Evolutionary conservation across 2,329 filamentous ascomycete species (phyloP).

Genomic region (Fusarium metavorans): DNA sequence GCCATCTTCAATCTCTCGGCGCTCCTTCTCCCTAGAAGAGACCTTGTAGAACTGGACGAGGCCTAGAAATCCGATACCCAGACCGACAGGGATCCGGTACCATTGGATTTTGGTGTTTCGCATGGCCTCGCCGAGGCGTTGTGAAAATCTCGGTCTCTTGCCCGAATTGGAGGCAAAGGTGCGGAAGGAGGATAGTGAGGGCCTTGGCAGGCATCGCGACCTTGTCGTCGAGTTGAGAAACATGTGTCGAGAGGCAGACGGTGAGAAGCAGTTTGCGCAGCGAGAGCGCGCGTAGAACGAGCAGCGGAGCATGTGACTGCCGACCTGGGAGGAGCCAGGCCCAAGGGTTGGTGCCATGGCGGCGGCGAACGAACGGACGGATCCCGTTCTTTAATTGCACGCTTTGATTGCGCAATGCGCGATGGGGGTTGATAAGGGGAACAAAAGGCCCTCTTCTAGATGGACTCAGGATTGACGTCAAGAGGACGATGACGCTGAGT

Average conservation of each 20-base stretch:
- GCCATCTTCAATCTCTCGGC: slow-evolving; percentile 57
- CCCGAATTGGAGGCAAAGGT: slow-evolving; percentile 54
- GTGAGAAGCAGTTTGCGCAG: slow-evolving; percentile 44
- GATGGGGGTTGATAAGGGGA: background rate
- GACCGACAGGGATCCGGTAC: slow-evolving; percentile 89
- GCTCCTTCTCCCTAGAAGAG: slow-evolving; percentile 66
- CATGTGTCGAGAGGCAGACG: slow-evolving; percentile 37
- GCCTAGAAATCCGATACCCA: slow-evolving; percentile 88
- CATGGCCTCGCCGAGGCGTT: slow-evolving; percentile 62
- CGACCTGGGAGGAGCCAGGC: slow-evolving; percentile 50
- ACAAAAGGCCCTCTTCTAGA: slow-evolving; percentile 24
- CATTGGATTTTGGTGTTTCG: slow-evolving; percentile 76
- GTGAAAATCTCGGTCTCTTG: slow-evolving; percentile 63
- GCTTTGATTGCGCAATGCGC: slow-evolving; percentile 14
- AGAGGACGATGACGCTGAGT: slow-evolving; percentile 41
- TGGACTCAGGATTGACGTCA: slow-evolving; percentile 40
- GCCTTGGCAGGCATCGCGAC: slow-evolving; percentile 43
- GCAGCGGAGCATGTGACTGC: slow-evolving; percentile 48
- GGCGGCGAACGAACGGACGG: slow-evolving; percentile 31
- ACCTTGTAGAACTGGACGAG: slow-evolving; percentile 87
- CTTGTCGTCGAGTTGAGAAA: slow-evolving; percentile 36
- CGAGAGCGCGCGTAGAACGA: slow-evolving; percentile 44
- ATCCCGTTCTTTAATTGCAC: slow-evolving; percentile 19
- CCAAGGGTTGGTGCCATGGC: slow-evolving; percentile 51
- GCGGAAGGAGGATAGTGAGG: slow-evolving; percentile 43